Conservation (phyloP, 2,329 filamentous ascomycete species). For the Aspergillus floridensis region DNA sequence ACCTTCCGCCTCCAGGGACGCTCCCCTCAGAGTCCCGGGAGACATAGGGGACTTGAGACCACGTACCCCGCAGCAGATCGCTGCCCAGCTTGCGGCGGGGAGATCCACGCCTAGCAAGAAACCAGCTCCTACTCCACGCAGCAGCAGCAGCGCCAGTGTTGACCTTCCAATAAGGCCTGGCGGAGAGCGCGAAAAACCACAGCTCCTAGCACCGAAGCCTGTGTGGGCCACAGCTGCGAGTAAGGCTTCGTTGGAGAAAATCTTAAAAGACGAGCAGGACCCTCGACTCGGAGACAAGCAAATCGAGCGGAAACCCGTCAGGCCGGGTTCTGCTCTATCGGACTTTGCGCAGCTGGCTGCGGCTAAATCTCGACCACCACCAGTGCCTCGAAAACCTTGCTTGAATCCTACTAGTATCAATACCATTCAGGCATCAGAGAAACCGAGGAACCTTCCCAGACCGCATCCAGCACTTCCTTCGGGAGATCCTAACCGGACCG, state of each 20-base stretch:
- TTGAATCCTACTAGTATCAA: background rate
- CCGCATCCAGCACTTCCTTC: slow-evolving; percentile 16
- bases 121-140: slow-evolving; percentile 1
- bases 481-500: slow-evolving; percentile 9
- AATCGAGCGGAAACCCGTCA: slow-evolving; percentile 13
- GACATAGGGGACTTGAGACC: slow-evolving; percentile 15
- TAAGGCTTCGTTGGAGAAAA: slow-evolving; percentile 3
- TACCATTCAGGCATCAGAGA: background rate
- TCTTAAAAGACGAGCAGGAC: slow-evolving; percentile 5
- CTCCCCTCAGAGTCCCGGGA: slow-evolving; percentile 15
- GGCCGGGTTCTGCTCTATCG: background rate
- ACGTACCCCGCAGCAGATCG: slow-evolving; percentile 31
- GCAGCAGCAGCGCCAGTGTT: slow-evolving; percentile 1
- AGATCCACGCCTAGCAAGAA: slow-evolving; percentile 24
- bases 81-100: slow-evolving; percentile 35
- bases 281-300: background rate
- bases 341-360: slow-evolving; percentile 9
- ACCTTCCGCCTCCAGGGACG: slow-evolving; percentile 8
- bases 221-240: slow-evolving; percentile 18
- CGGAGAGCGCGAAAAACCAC: slow-evolving; percentile 13
- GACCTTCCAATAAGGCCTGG: slow-evolving; percentile 10
- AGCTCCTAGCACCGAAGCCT: slow-evolving; percentile 26
- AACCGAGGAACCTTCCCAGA: slow-evolving; percentile 8
- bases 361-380: slow-evolving; percentile 20
- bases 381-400: slow-evolving; percentile 15